A percentile compares a stretch with the other conserved stretches of the same genome.
Conservation (phyloP, 31 red algal genomes). For the Odonthalia washingtoniensis region DNA sequence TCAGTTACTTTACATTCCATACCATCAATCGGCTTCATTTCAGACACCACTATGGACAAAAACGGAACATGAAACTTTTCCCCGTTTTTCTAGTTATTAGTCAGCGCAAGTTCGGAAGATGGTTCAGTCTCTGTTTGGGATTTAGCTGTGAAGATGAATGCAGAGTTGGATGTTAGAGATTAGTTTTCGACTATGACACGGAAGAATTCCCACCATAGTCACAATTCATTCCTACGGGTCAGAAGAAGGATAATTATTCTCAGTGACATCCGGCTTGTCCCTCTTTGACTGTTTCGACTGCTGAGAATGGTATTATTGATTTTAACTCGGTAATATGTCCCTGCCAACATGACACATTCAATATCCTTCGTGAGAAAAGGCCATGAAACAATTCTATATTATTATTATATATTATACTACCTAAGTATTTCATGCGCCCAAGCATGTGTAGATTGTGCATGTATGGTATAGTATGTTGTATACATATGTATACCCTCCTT, state of each 20-base stretch:
- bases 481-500: background rate
- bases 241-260: conserved; percentile 79
- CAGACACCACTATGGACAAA: too few relatives aligned
- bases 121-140: too few relatives aligned
- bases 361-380: background rate
- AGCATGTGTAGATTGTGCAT: background rate
- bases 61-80: too few relatives aligned
- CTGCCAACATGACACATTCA: conserved; percentile 10
- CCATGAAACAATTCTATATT: background rate
- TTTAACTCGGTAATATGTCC: conserved; percentile 70
- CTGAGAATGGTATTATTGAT: conserved; percentile 72
- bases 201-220: conserved; percentile 87
- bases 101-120: conserved; percentile 71
- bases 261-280: conserved; percentile 82
- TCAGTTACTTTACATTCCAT: too few relatives aligned
- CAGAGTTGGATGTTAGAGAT: conserved; percentile 79
- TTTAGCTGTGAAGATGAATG: conserved; percentile 80
- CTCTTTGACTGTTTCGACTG: conserved; percentile 59
- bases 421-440: background rate
- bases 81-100: too few relatives aligned
- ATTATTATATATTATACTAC: background rate
- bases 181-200: conserved; percentile 55
- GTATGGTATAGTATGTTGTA: background rate
- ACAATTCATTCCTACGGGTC: conserved; percentile 91
- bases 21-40: too few relatives aligned